phyloP scores from a whole-genome alignment of 192 early-diverging fungal species.

The Backusella sp. region DNA sequence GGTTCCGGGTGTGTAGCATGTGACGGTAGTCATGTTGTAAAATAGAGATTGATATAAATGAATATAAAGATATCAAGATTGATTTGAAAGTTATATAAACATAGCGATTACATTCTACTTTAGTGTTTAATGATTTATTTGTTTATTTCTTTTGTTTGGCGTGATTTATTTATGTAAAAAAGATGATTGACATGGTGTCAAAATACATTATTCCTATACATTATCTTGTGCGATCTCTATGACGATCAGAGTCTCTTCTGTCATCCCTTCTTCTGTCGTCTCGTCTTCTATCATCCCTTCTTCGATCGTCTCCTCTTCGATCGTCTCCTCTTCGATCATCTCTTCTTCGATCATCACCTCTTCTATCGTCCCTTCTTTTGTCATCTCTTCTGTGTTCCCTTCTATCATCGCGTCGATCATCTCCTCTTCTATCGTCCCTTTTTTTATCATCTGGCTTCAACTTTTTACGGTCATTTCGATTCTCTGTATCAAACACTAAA shows the following conservation, averaged over 20 bases:
- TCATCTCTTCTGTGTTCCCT: neutral
- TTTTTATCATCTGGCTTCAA: neutral
- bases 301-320: neutral
- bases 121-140: neutral
- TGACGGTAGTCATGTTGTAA: neutral
- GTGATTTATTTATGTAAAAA: neutral
- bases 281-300: neutral
- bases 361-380: conserved; percentile 1
- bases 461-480: conserved; percentile 6
- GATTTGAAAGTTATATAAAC: no score
- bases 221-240: conserved; percentile 15
- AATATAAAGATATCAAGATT: neutral
- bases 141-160: neutral
- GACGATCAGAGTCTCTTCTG: neutral
- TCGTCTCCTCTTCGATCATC: neutral
- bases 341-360: neutral
- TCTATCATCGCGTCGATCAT: conserved; percentile 4
- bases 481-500: conserved; percentile 42
- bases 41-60: neutral
- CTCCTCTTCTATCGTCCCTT: neutral
- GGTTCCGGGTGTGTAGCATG: neutral
- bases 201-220: neutral
- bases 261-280: conserved; percentile 5
- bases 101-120: no score
- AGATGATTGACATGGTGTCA: neutral